Evolutionary conservation across 2,329 filamentous ascomycete species (phyloP).

Genomic region (Aspergillus thermomutatus): DNA sequence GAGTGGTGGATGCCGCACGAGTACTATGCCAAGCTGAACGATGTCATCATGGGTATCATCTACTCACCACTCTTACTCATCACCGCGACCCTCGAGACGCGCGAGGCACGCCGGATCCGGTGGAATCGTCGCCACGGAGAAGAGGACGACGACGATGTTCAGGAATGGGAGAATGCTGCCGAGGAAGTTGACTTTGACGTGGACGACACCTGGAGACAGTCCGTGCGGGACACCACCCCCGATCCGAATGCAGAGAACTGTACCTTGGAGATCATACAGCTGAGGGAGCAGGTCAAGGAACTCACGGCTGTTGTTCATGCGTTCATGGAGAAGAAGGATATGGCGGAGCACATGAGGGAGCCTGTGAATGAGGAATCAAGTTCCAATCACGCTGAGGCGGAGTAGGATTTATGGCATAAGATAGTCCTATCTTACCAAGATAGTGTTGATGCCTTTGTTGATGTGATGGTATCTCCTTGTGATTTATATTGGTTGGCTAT

Average conservation of each 20-base stretch:
- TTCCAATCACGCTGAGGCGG: constrained; percentile 8
- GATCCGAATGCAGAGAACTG: constrained; percentile 78
- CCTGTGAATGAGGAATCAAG: constrained; percentile 10
- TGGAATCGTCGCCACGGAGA: constrained; percentile 76
- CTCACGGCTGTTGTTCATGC: constrained; percentile 62
- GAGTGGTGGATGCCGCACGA: constrained; percentile 91
- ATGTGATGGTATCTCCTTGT: background rate
- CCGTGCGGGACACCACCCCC: constrained; percentile 69
- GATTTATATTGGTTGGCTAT: background rate
- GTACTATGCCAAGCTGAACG: constrained; percentile 77
- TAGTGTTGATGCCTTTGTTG: background rate
- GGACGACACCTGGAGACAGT: constrained; percentile 76
- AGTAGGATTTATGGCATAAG: background rate
- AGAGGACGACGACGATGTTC: constrained; percentile 79
- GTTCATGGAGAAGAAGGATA: constrained; percentile 41
- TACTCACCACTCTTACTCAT: constrained; percentile 81
- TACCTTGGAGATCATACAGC: constrained; percentile 58
- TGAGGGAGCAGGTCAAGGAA: constrained; percentile 54
- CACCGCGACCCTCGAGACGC: constrained; percentile 69
- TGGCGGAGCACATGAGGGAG: constrained; percentile 3
- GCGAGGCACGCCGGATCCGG: constrained; percentile 63
- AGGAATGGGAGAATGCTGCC: constrained; percentile 88
- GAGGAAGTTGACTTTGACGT: constrained; percentile 71
- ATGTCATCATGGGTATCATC: constrained; percentile 78
- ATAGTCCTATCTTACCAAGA: background rate